These are phyloP conservation scores for Auricularia heimuer DNA, from an alignment of 768 basidiomycete genomes.

Conservation along the genomic window DNA sequence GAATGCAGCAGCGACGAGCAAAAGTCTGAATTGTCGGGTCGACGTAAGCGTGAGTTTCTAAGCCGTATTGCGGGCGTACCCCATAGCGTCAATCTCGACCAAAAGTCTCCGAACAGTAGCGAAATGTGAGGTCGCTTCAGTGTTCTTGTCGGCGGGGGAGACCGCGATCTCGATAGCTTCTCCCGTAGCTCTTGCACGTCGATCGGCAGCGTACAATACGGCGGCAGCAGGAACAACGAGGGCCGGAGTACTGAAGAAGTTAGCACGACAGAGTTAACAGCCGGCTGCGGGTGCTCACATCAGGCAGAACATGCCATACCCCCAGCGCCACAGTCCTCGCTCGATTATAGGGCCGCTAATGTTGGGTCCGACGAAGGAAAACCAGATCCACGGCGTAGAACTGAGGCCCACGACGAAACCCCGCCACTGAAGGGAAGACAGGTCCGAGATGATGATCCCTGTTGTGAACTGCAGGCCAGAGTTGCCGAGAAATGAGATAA, in stretches of 20 bases:
- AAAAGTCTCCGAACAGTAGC: slow-evolving; percentile 5
- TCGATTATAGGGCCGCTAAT: background rate
- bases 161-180: background rate
- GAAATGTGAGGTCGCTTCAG: background rate
- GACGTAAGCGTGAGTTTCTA: background rate
- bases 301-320: background rate
- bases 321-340: background rate
- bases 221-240: slow-evolving; percentile 17
- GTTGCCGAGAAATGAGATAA: slow-evolving; percentile 9
- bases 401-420: slow-evolving; percentile 9
- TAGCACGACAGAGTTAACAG: background rate
- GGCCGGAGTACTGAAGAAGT: slow-evolving; percentile 11
- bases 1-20: slow-evolving; percentile 21
- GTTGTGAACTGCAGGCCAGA: slow-evolving; percentile 5
- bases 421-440: slow-evolving; percentile 21
- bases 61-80: background rate
- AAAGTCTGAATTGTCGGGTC: slow-evolving; percentile 9
- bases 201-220: background rate
- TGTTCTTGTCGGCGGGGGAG: background rate
- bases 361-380: background rate
- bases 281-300: background rate
- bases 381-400: background rate
- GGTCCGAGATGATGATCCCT: slow-evolving; percentile 19
- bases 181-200: background rate
- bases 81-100: slow-evolving; percentile 21